Conservation (phyloP, 2,329 filamentous ascomycete species). For the Neopestalotiopsis sp. region DNA sequence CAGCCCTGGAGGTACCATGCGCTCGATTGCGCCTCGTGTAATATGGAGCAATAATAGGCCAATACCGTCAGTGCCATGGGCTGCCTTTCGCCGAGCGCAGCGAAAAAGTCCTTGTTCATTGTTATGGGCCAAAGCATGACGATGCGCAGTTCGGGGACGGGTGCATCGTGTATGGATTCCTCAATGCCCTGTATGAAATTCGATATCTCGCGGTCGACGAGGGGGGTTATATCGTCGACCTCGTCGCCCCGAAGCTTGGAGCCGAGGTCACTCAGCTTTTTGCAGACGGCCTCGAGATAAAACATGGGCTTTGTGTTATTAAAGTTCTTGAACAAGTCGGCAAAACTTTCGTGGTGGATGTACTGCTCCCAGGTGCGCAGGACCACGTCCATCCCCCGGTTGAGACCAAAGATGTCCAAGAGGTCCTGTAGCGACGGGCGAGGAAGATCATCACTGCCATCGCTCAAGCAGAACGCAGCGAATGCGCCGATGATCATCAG, state of each 20-base stretch:
- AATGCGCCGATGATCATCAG: conserved; percentile 39
- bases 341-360: conserved; percentile 29
- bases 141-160: background rate
- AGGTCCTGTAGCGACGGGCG: conserved; percentile 36
- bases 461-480: conserved; percentile 30
- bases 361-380: conserved; percentile 30
- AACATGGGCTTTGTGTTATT: conserved; percentile 17
- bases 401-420: conserved; percentile 38
- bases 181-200: conserved; percentile 5
- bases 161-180: background rate
- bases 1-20: conserved; percentile 8
- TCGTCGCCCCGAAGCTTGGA: background rate
- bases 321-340: conserved; percentile 25
- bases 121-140: conserved; percentile 1
- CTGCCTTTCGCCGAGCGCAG: background rate
- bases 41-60: conserved; percentile 7
- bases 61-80: background rate
- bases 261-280: conserved; percentile 19
- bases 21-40: conserved; percentile 5
- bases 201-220: conserved; percentile 3
- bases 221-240: background rate
- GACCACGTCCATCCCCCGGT: conserved; percentile 38
- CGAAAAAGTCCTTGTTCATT: background rate
- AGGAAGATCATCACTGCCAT: conserved; percentile 10
- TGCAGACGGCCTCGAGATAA: conserved; percentile 11